Evolutionary conservation across 371 early-diverging fungal genomes (phyloP).

Genomic region (Nosema muscidifuracis): DNA sequence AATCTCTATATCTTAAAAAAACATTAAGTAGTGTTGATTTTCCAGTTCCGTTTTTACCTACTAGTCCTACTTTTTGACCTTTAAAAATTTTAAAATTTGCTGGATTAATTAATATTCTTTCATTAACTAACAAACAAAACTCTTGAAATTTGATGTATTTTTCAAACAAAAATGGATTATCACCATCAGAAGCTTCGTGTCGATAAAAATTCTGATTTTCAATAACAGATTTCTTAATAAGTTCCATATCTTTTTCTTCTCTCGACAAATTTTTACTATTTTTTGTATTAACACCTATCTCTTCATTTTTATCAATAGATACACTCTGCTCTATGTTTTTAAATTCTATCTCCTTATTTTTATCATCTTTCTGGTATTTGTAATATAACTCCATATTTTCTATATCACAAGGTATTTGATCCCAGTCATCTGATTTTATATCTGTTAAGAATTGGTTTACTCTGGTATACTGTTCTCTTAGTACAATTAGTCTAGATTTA

Average conservation of each 20-base stretch:
- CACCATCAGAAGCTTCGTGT: constrained; percentile 3
- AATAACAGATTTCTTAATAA: constrained; percentile 3
- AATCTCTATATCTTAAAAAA: constrained; percentile 53
- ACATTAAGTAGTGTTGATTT: constrained; percentile 59
- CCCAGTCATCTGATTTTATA: background rate
- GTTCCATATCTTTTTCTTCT: background rate
- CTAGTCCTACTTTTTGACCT: constrained; percentile 58
- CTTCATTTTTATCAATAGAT: background rate
- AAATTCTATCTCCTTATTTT: background rate
- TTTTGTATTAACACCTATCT: background rate
- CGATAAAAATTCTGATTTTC: background rate
- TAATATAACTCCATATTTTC: background rate
- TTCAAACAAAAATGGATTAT: constrained; percentile 2
- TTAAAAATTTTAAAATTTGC: constrained; percentile 48
- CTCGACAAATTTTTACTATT: background rate
- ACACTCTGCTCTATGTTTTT: background rate
- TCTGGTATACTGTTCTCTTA: background rate
- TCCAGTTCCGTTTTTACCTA: constrained; percentile 62
- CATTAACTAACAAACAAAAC: constrained; percentile 5
- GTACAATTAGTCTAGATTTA: background rate
- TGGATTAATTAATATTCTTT: constrained; percentile 27
- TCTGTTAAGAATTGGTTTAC: background rate
- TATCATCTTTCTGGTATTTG: background rate
- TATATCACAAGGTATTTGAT: background rate
- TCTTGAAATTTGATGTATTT: constrained; percentile 18